phyloP scores from a whole-genome alignment of 306 rosid genomes.

The Cicer cuneatum region DNA sequence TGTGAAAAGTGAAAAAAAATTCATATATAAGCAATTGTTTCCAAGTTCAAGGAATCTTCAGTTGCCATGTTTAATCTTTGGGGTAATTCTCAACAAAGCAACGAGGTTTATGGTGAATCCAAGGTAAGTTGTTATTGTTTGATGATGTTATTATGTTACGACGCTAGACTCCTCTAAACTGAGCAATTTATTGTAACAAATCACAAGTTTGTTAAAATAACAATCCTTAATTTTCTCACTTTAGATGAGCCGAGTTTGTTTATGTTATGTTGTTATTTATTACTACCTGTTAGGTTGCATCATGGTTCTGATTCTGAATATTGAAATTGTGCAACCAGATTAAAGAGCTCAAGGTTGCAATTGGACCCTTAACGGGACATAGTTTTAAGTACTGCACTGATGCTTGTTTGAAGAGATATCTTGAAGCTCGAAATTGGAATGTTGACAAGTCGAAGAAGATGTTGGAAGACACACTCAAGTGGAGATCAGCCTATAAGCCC shows the following conservation, averaged over 20 bases:
- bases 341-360: conserved; percentile 66
- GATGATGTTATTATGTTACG: background rate
- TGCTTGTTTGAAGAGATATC: conserved; percentile 72
- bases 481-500: conserved; percentile 83
- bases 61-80: conserved; percentile 50
- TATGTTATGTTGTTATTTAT: background rate
- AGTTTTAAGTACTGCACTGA: conserved; percentile 69
- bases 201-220: too few relatives aligned
- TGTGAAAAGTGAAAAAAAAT: conserved; percentile 31
- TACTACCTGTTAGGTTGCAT: background rate
- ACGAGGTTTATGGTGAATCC: conserved; percentile 45
- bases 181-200: too few relatives aligned
- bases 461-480: conserved; percentile 73
- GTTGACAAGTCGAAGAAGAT: conserved; percentile 77
- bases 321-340: conserved; percentile 51
- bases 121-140: conserved; percentile 46
- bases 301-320: conserved; percentile 24
- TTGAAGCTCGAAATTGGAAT: conserved; percentile 88
- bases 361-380: conserved; percentile 74
- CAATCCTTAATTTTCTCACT: too few relatives aligned
- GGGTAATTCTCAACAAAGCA: conserved; percentile 47
- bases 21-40: conserved; percentile 26
- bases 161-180: too few relatives aligned
- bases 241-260: too few relatives aligned
- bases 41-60: conserved; percentile 25